These are phyloP conservation scores for Nakaseomyces bracarensis DNA, from an alignment of 1,139 yeast genomes.

Conservation along the genomic window DNA sequence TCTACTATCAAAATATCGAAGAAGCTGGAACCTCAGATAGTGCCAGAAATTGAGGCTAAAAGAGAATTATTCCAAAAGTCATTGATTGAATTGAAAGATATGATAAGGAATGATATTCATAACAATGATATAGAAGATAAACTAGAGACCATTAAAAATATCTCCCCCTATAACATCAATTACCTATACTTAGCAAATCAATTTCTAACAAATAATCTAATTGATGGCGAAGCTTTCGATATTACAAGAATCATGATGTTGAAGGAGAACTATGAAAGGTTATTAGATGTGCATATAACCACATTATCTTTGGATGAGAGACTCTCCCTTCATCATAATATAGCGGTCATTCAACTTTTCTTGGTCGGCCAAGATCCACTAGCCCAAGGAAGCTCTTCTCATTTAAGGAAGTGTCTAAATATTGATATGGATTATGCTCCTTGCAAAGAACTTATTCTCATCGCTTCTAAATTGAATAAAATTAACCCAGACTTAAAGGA, in stretches of 20 bases:
- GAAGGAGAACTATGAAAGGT: constrained; percentile 16
- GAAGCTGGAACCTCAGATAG: background rate
- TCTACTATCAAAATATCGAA: background rate
- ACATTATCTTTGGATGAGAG: constrained; percentile 18
- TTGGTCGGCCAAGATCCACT: constrained; percentile 23
- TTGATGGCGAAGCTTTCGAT: constrained; percentile 11
- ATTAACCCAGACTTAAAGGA: constrained; percentile 22
- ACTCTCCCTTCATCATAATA: constrained; percentile 17
- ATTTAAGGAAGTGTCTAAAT: constrained; percentile 26
- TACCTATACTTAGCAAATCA: constrained; percentile 14
- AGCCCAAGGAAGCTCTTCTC: constrained; percentile 10
- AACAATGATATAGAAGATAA: background rate
- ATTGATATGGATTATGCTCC: constrained; percentile 30
- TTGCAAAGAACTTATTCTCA: constrained; percentile 23
- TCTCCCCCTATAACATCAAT: constrained; percentile 12
- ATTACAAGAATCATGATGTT: constrained; percentile 14
- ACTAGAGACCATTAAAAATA: constrained; percentile 1
- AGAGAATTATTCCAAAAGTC: background rate
- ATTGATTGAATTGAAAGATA: background rate
- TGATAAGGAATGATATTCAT: background rate
- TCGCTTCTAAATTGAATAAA: constrained; percentile 22
- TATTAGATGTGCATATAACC: constrained; percentile 23
- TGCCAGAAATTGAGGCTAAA: background rate
- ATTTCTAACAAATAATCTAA: constrained; percentile 12
- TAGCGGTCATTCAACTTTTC: constrained; percentile 23